phyloP scores from a whole-genome alignment of 2,329 filamentous ascomycete species.

The Aurifilum marmelostoma region DNA sequence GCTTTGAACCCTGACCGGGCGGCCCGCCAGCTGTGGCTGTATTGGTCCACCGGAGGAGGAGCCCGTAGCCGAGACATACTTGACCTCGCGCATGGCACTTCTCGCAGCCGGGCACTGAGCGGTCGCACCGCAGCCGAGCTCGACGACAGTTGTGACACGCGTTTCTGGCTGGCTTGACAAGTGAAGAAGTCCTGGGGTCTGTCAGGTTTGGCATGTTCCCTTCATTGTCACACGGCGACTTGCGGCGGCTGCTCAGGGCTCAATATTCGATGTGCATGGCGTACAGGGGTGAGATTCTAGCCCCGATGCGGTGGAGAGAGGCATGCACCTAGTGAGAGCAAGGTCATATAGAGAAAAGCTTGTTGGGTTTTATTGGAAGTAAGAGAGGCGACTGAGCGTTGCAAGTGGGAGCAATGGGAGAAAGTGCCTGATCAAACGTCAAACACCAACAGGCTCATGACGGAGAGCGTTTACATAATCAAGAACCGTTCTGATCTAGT shows the following conservation, averaged over 20 bases:
- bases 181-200: constrained; percentile 9
- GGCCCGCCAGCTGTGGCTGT: constrained; percentile 55
- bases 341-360: neutral
- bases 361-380: neutral
- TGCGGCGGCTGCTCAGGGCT: neutral
- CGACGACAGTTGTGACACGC: constrained; percentile 66
- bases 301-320: neutral
- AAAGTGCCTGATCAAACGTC: neutral
- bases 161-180: constrained; percentile 38
- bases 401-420: neutral
- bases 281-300: neutral
- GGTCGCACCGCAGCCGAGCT: constrained; percentile 64
- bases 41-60: constrained; percentile 62
- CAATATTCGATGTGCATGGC: neutral
- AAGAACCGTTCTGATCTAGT: constrained; percentile 9
- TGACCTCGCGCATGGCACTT: constrained; percentile 60
- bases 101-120: constrained; percentile 60
- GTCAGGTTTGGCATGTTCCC: constrained; percentile 17
- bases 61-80: constrained; percentile 65
- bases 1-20: constrained; percentile 34
- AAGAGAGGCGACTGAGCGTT: neutral
- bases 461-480: neutral
- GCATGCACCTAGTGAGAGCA: neutral
- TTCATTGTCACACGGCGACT: neutral
- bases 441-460: neutral